phyloP scores from a whole-genome alignment of 345 rosid species.

The Euphorbia pulcherrima region DNA sequence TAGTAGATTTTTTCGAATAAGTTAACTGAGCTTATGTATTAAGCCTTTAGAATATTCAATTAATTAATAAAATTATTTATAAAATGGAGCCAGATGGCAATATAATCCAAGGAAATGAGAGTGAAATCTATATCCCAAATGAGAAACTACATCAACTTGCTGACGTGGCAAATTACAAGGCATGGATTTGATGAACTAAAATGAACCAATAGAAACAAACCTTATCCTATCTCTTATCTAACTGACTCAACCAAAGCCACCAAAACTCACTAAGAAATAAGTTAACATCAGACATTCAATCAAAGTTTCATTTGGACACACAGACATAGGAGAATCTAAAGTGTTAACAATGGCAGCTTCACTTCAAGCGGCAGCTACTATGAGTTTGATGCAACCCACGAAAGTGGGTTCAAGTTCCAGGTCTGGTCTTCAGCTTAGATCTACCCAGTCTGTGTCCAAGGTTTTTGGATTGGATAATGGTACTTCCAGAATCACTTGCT shows the following conservation, averaged over 20 bases:
- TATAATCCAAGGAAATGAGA: constrained; percentile 25
- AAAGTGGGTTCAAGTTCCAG: constrained; percentile 43
- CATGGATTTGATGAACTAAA: constrained; percentile 28
- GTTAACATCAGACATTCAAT: no score
- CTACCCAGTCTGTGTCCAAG: constrained; percentile 45
- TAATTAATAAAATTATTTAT: no score
- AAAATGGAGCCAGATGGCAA: background rate
- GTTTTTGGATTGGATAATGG: constrained; percentile 56
- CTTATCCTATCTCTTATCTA: constrained; percentile 81
- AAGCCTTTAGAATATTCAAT: no score
- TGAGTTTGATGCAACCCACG: constrained; percentile 72
- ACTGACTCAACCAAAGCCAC: constrained; percentile 33
- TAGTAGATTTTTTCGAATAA: no score
- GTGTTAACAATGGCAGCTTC: constrained; percentile 87
- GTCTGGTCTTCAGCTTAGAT: constrained; percentile 40
- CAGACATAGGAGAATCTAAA: background rate
- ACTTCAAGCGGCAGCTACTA: constrained; percentile 83
- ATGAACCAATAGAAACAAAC: constrained; percentile 55
- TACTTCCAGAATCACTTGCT: constrained; percentile 63
- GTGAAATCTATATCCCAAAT: constrained; percentile 36
- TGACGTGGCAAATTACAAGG: constrained; percentile 51
- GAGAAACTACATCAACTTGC: background rate
- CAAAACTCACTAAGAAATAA: constrained; percentile 8
- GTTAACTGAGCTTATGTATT: no score
- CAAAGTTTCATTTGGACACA: background rate